Base-by-base conservation (phyloP, 352 stramenopile genomes). In the Blastocystis sp. region DNA sequence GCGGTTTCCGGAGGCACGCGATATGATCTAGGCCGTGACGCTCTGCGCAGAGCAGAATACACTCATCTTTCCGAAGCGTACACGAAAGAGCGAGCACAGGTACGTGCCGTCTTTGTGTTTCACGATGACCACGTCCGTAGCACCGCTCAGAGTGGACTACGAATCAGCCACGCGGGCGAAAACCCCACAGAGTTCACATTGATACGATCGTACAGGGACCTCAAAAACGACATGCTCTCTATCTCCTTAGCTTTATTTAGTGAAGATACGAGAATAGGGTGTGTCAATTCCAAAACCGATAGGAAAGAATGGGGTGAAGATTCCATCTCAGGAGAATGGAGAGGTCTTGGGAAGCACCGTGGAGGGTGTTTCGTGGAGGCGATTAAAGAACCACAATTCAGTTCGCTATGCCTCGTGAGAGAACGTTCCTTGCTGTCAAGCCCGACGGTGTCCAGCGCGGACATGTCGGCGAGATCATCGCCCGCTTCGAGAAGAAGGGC, bases 401-500 rank as follows among this genome's bases (percentile, higher is more conserved):
- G 21, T 69, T 69, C 40, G 34, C 21, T 41, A 69, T 69, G 62
- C 62, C 62, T 69, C 62, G 62, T 69, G 62, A 97, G 97, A 86
- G 77, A 64, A 87, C 77, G 69, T 87, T 87, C 56, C 45, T 87
- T 87, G 77, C 77, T 43, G 59, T 98, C 92, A 99, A 98, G 93
- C 96, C 96, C 65, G 96, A 98, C 90, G 96, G 96, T 80, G 96
- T 98, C 89, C 95, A 98, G 92, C 93, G 96, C 89, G 92, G 88
- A 76, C 88, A 90, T 10, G 92, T 98, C 78, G 95, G 95, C 81
- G 94, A 98, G 91, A 97, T 99, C 91, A 98, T 98, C 92, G 94
- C 93, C 88, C 94, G 96, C 89, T 98, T 98, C 90, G 95, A 98
- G 91, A 90, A 93, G 89, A 98, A 98, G 93, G 96, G 96, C 89